Evolutionary conservation across 345 rosid genomes (phyloP), one percentile per base, ranked within the genome.

Genomic region (Combretum micranthum): DNA sequence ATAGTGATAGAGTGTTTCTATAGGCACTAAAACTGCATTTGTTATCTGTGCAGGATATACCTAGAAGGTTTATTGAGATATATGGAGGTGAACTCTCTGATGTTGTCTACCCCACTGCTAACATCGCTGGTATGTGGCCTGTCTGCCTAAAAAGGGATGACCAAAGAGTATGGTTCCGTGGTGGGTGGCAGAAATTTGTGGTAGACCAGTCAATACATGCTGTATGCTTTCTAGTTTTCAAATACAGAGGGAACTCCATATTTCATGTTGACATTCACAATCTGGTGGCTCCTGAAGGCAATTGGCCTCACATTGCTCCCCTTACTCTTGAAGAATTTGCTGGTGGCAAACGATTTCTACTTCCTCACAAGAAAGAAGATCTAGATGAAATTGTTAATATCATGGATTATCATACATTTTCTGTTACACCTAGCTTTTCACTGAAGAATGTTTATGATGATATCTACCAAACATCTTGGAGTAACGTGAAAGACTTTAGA

Each of bases 181-280:
- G 18, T 50, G 54, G 54, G 23, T 60, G 63, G 63, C 43, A 50
- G 54, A 50, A 51, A 25, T 60, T 48, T 51, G n/a, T 50, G 44
- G 63, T 48, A 13, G 44, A 50, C 55, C 26, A 60, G 20, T 60
- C 54, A 19, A 32, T 60, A 32, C 43, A 39, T 60, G 5, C 46
- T 13, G 63, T 54, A 23, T 37, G 23, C 23, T 49, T 60, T 49
- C 7, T 60, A 49, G 23, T 60, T 39, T 60, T 60, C 54, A 60
- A 60, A 46, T 60, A 60, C 14, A 22, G 48, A 60, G 63, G 63
- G 54, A 51, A 20, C 55, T 60, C 63, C 6, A 48, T 11, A 18
- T 60, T 60, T 50, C 47, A 21, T 48, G 63, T 60, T 37, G 32
- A 48, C 11, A 1, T 60, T 25, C 25, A 47, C 32, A 2, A 48